These are phyloP conservation scores for Malassezia sympodialis DNA, from an alignment of 1,284 basidiomycete genomes.

Conservation along the genomic window DNA sequence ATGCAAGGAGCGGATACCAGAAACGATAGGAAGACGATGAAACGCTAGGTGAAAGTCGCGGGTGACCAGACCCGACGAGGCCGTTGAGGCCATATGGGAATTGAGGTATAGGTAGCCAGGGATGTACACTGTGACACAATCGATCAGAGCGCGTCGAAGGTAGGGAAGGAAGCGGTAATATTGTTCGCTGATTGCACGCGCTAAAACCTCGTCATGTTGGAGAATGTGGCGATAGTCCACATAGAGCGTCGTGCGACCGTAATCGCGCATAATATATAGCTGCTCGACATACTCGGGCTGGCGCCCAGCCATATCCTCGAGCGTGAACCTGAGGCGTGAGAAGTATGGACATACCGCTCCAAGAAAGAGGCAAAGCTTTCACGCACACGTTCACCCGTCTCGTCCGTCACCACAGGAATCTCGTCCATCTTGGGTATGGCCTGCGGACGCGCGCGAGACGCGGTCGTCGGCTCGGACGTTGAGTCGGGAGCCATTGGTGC, in stretches of 20 bases:
- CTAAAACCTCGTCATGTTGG: conserved; percentile 78
- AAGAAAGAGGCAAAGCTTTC: conserved; percentile 83
- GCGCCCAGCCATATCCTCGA: not conserved
- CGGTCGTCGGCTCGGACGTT: conserved; percentile 5
- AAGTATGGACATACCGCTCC: conserved; percentile 59
- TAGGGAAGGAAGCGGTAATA: conserved; percentile 96
- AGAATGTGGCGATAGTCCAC: conserved; percentile 88
- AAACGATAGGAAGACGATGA: conserved; percentile 85
- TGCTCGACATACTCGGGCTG: conserved; percentile 68
- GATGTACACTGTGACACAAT: conserved; percentile 74
- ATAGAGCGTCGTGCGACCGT: conserved; percentile 85
- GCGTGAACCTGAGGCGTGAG: not conserved
- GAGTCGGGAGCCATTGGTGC: not conserved
- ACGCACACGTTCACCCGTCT: conserved; percentile 81
- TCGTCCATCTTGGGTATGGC: conserved; percentile 48
- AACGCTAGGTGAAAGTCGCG: conserved; percentile 93
- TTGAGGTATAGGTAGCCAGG: conserved; percentile 90
- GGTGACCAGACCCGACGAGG: conserved; percentile 70
- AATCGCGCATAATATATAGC: conserved; percentile 83
- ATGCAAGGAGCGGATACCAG: conserved; percentile 81
- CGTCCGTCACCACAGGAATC: conserved; percentile 76
- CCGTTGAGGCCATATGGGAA: conserved; percentile 51
- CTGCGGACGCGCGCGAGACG: conserved; percentile 22
- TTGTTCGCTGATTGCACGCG: conserved; percentile 79
- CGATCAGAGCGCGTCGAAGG: conserved; percentile 76